These are phyloP conservation scores for Nepenthes alata DNA, from an alignment of 179 eudicot genomes.

Conservation along the genomic window DNA sequence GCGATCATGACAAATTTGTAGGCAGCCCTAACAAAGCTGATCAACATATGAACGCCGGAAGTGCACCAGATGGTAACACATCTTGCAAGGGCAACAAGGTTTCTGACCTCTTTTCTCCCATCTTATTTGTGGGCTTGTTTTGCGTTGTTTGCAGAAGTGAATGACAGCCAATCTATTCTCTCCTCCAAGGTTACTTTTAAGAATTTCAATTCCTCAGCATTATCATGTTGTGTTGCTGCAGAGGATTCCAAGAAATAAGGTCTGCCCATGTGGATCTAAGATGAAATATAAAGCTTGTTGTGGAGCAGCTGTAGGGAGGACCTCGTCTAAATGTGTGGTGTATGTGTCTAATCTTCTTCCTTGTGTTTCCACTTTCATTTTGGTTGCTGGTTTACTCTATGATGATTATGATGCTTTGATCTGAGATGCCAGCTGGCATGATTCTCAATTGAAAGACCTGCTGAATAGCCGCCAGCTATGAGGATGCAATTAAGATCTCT, in stretches of 20 bases:
- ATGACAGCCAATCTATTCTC: too few species aligned
- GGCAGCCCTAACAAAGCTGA: conserved; percentile 17
- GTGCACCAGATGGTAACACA: conserved; percentile 15
- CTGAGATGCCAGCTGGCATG: neutral
- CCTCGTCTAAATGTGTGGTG: conserved; percentile 31
- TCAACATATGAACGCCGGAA: conserved; percentile 16
- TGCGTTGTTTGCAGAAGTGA: neutral
- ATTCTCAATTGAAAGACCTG: too few species aligned
- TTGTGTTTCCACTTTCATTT: conserved; percentile 2
- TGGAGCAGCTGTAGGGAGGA: conserved; percentile 55
- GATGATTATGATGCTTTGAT: neutral
- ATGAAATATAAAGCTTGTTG: conserved; percentile 92
- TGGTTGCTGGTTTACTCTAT: too few species aligned
- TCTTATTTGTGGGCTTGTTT: neutral
- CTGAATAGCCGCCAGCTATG: too few species aligned
- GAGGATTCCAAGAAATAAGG: conserved; percentile 74
- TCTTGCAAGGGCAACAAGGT: conserved; percentile 58
- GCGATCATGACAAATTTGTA: conserved; percentile 2
- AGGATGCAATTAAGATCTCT: neutral
- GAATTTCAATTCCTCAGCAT: neutral
- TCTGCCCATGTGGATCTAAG: conserved; percentile 78
- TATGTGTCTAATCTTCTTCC: conserved; percentile 25
- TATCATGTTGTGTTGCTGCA: conserved; percentile 15
- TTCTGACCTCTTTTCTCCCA: neutral
- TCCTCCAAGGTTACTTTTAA: too few species aligned